These are phyloP conservation scores for Xylaria polymorpha DNA, from an alignment of 2,329 filamentous ascomycete genomes.

Conservation along the genomic window DNA sequence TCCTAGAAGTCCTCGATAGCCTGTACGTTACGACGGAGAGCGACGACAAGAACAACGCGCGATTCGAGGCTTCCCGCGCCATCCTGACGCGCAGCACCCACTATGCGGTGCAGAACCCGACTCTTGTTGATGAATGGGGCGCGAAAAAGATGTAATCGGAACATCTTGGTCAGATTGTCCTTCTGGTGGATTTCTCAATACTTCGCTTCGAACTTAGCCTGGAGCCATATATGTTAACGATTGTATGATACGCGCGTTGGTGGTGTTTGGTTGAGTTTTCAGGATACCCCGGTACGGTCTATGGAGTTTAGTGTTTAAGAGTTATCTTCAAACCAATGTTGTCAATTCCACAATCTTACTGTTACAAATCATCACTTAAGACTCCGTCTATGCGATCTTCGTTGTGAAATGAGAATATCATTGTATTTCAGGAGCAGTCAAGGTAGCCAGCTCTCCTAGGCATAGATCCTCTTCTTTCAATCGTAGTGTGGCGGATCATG, in stretches of 20 bases:
- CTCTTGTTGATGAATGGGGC: constrained; percentile 57
- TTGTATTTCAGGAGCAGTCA: not conserved
- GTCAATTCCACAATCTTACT: not conserved
- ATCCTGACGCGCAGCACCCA: constrained; percentile 56
- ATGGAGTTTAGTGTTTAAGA: constrained; percentile 20
- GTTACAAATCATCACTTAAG: not conserved
- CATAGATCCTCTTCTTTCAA: not conserved
- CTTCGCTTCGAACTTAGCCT: constrained; percentile 7
- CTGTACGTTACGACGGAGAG: constrained; percentile 51
- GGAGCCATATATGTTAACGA: constrained; percentile 17
- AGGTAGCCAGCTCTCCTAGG: not conserved
- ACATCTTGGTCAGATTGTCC: not conserved
- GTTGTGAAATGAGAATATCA: not conserved
- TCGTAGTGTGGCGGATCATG: not conserved
- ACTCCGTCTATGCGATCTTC: not conserved
- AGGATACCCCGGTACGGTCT: constrained; percentile 34
- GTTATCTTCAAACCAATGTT: not conserved
- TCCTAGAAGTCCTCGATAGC: constrained; percentile 60
- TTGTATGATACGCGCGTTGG: constrained; percentile 28
- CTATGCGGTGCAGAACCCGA: constrained; percentile 53
- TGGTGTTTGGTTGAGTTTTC: constrained; percentile 23
- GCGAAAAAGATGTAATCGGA: not conserved
- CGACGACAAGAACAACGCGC: constrained; percentile 53
- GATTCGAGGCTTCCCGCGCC: constrained; percentile 59
- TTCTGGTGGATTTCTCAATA: not conserved